Conservation (phyloP, 345 rosid species). For the Arabis hirsuta region DNA sequence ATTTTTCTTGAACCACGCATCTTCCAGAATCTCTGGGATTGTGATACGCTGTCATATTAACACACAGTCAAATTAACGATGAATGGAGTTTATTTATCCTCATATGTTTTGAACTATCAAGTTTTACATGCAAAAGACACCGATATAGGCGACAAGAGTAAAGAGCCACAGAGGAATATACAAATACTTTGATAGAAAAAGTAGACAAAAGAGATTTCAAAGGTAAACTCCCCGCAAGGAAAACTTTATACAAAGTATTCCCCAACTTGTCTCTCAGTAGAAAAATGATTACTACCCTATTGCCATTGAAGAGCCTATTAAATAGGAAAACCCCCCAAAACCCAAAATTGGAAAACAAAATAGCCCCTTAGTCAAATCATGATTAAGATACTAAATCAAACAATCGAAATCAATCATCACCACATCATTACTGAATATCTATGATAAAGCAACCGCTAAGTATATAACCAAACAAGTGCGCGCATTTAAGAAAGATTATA, state of each 20-base stretch:
- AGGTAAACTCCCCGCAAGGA: background rate
- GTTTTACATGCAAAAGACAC: slow-evolving; percentile 15
- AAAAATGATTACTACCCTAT: background rate
- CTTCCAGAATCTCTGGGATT: slow-evolving; percentile 72
- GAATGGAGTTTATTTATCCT: background rate
- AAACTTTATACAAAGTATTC: background rate
- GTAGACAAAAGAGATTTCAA: background rate
- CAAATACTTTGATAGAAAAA: slow-evolving; percentile 1
- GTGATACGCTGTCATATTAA: slow-evolving; percentile 74
- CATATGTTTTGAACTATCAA: background rate
- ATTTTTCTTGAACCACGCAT: slow-evolving; percentile 84
- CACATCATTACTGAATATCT: background rate
- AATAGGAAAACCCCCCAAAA: background rate
- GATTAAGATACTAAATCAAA: slow-evolving; percentile 11
- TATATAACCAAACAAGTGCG: background rate
- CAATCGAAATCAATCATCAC: slow-evolving; percentile 7
- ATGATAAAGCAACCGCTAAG: slow-evolving; percentile 10
- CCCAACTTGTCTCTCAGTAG: slow-evolving; percentile 13
- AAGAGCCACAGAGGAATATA: slow-evolving; percentile 1
- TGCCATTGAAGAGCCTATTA: slow-evolving; percentile 4
- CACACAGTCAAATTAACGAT: slow-evolving; percentile 22
- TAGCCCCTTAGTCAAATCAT: background rate
- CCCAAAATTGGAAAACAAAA: slow-evolving; percentile 8
- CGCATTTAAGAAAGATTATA: slow-evolving; percentile 2
- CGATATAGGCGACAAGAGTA: background rate